Percentiles rank a stretch among this genome's conserved stretches.
These are phyloP conservation scores for Cytidiella melzeri DNA, from an alignment of 768 basidiomycete genomes.

Conservation along the genomic window DNA sequence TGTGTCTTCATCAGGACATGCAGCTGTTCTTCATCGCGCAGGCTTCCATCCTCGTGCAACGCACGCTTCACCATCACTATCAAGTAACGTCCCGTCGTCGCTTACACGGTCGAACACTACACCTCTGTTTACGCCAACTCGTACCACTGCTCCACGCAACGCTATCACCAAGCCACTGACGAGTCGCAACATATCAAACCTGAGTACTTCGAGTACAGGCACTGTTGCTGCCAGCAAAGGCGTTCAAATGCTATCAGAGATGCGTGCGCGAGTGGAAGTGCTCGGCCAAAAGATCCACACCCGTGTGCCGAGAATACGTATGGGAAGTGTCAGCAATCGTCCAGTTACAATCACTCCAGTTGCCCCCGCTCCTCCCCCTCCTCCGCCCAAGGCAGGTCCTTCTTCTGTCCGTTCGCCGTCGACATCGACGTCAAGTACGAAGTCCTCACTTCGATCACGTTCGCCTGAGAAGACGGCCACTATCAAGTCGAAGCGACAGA, in stretches of 20 bases:
- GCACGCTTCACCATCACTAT: conserved; percentile 32
- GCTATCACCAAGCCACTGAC: conserved; percentile 29
- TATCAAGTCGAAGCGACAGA: conserved; percentile 19
- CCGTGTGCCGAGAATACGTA: conserved; percentile 76
- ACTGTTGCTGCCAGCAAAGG: conserved; percentile 53
- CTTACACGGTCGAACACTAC: conserved; percentile 54
- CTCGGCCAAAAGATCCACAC: conserved; percentile 85
- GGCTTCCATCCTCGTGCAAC: conserved; percentile 33
- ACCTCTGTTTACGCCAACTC: conserved; percentile 40
- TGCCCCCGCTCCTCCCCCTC: neutral
- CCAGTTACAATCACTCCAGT: conserved; percentile 27
- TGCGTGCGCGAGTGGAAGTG: conserved; percentile 78
- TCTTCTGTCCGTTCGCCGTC: conserved; percentile 17
- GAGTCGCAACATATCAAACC: conserved; percentile 33
- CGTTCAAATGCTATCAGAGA: conserved; percentile 89
- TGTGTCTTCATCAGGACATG: conserved; percentile 9
- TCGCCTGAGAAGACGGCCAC: conserved; percentile 25
- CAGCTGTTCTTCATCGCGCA: conserved; percentile 38
- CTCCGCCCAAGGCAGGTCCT: conserved; percentile 13
- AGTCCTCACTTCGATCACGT: conserved; percentile 6
- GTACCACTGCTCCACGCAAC: conserved; percentile 22
- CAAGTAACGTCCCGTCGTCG: conserved; percentile 39
- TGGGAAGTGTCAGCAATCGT: conserved; percentile 67
- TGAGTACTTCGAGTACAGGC: conserved; percentile 21
- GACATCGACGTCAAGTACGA: conserved; percentile 10